Conservation (phyloP, 1,284 basidiomycete species). For the Sporisorium sorghi region DNA sequence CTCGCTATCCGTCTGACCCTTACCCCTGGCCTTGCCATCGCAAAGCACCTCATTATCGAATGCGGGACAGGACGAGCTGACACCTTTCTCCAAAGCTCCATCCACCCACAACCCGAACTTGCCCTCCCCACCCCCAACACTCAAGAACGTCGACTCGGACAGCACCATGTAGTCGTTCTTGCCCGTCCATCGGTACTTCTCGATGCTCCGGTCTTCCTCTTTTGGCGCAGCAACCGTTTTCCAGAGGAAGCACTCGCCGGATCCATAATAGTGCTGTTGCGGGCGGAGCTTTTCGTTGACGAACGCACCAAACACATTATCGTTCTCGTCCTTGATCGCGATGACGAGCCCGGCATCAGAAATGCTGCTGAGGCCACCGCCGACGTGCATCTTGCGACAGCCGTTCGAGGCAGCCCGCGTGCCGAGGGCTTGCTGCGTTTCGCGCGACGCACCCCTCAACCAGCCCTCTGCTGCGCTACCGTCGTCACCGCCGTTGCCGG, state of each 20-base stretch:
- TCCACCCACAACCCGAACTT: conserved; percentile 84
- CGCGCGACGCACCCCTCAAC: conserved; percentile 57
- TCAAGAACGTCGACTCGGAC: conserved; percentile 74
- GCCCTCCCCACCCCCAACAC: conserved; percentile 64
- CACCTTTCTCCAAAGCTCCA: conserved; percentile 82
- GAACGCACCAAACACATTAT: conserved; percentile 67
- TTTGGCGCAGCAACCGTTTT: conserved; percentile 68
- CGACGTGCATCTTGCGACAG: conserved; percentile 31
- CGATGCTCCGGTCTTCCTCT: conserved; percentile 46
- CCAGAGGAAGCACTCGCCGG: conserved; percentile 61
- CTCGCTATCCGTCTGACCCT: conserved; percentile 72
- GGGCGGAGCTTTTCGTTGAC: conserved; percentile 63
- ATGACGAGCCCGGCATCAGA: conserved; percentile 62
- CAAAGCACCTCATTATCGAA: conserved; percentile 89
- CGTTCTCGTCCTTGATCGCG: conserved; percentile 59
- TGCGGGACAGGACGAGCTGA: conserved; percentile 84
- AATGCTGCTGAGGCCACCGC: conserved; percentile 47
- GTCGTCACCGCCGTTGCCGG: conserved; percentile 2
- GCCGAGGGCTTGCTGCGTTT: conserved; percentile 49
- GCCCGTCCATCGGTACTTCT: conserved; percentile 88
- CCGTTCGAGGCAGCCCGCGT: conserved; percentile 6
- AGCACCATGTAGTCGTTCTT: conserved; percentile 90
- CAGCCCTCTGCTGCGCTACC: conserved; percentile 47
- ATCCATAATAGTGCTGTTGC: conserved; percentile 64
- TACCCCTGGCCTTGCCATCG: conserved; percentile 31